A percentile compares a stretch with the other conserved stretches of the same genome.
Evolutionary conservation across 2,329 filamentous ascomycete genomes (phyloP).

Genomic region (Xylariales sp.): DNA sequence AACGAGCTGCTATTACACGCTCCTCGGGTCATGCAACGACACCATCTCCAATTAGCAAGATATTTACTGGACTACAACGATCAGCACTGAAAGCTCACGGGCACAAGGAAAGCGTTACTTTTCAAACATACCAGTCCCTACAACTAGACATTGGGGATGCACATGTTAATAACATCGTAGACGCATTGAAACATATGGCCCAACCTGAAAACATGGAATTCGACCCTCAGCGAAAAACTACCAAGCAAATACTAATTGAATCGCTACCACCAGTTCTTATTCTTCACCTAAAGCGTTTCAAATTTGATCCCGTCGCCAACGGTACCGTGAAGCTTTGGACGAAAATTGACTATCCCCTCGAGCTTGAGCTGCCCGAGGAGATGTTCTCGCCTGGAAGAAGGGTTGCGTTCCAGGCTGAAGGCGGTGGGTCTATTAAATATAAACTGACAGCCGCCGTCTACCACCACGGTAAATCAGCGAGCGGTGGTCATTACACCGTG

Average conservation of each 20-base stretch:
- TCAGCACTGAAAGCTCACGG: constrained; percentile 90
- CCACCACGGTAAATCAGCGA: constrained; percentile 96
- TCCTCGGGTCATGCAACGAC: constrained; percentile 79
- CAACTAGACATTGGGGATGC: constrained; percentile 93
- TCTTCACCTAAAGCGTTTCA: constrained; percentile 95
- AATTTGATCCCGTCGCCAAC: constrained; percentile 84
- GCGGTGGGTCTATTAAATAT: constrained; percentile 81
- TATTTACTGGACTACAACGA: constrained; percentile 91
- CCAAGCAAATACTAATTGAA: constrained; percentile 96
- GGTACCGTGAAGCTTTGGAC: constrained; percentile 99
- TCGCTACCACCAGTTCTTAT: constrained; percentile 91
- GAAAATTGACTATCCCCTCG: constrained; percentile 93
- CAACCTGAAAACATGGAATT: constrained; percentile 72
- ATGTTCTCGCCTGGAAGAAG: constrained; percentile 83
- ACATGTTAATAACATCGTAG: constrained; percentile 88
- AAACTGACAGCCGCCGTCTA: constrained; percentile 91
- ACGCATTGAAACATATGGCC: constrained; percentile 87
- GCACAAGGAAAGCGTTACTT: constrained; percentile 88
- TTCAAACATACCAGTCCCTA: constrained; percentile 92
- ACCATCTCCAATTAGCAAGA: constrained; percentile 89
- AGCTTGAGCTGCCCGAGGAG: constrained; percentile 92
- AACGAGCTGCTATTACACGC: constrained; percentile 86
- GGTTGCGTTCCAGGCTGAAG: constrained; percentile 71
- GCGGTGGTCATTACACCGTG: constrained; percentile 97
- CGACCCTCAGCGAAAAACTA: constrained; percentile 60